phyloP scores from a whole-genome alignment of 2,329 filamentous ascomycete species.

The Paracamarosporium sp. region DNA sequence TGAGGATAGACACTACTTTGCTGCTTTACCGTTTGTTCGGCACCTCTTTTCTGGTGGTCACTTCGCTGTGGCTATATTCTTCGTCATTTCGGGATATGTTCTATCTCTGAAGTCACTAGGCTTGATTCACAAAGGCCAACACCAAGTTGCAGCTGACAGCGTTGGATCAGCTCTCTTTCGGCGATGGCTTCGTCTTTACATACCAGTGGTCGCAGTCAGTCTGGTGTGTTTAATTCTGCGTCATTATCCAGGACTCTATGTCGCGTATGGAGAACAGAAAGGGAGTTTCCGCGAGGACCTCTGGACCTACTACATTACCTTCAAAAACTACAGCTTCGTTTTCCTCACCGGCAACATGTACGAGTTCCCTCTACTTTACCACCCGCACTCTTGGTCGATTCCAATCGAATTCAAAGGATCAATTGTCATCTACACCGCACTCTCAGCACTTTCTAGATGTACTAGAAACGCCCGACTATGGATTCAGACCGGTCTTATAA shows the following conservation, averaged over 20 bases:
- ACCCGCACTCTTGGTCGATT: slow-evolving; percentile 46
- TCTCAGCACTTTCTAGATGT: slow-evolving; percentile 64
- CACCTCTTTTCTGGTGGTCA: slow-evolving; percentile 57
- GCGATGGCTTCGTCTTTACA: slow-evolving; percentile 58
- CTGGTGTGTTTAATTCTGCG: slow-evolving; percentile 61
- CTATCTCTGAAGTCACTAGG: slow-evolving; percentile 56
- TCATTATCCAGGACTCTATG: slow-evolving; percentile 49
- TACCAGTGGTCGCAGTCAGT: slow-evolving; percentile 62
- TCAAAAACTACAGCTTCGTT: slow-evolving; percentile 73
- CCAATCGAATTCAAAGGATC: slow-evolving; percentile 61
- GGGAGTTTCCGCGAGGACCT: slow-evolving; percentile 47
- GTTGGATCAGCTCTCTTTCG: slow-evolving; percentile 59
- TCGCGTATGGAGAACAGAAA: slow-evolving; percentile 58
- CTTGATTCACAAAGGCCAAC: slow-evolving; percentile 52
- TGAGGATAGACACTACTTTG: slow-evolving; percentile 37
- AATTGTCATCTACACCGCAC: slow-evolving; percentile 65
- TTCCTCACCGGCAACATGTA: slow-evolving; percentile 65
- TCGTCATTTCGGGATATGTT: slow-evolving; percentile 61
- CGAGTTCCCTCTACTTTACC: slow-evolving; percentile 58
- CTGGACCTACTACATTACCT: slow-evolving; percentile 34
- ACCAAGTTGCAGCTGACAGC: slow-evolving; percentile 49
- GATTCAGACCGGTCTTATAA: slow-evolving; percentile 60
- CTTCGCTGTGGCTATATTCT: slow-evolving; percentile 63
- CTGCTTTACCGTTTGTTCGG: slow-evolving; percentile 49
- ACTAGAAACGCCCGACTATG: slow-evolving; percentile 62